These are phyloP conservation scores for Xylaria castorea DNA, from an alignment of 495 filamentous ascomycete species.

Conservation along the genomic window DNA sequence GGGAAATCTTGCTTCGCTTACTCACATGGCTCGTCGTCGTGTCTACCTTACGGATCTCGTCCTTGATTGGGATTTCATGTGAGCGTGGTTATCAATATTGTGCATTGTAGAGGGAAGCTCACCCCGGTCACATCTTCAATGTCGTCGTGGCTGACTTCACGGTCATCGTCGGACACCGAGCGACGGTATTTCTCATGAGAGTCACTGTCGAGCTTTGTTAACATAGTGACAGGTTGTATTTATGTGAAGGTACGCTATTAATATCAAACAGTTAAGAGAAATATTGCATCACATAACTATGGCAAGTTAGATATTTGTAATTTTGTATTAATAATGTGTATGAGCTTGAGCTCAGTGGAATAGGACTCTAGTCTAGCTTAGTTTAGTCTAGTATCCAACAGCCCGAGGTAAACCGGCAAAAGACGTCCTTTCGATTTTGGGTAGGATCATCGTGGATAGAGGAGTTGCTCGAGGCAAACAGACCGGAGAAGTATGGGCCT, in stretches of 20 bases:
- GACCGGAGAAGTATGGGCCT: neutral
- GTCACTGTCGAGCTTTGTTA: neutral
- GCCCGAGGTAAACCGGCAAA: constrained; percentile 8
- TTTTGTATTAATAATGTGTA: neutral
- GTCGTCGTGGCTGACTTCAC: constrained; percentile 13
- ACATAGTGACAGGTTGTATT: neutral
- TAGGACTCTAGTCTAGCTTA: neutral
- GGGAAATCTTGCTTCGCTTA: constrained; percentile 23
- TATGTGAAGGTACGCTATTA: neutral
- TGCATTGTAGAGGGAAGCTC: neutral
- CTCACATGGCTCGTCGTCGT: constrained; percentile 17
- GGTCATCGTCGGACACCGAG: constrained; percentile 20
- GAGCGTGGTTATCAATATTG: neutral
- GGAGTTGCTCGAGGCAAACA: neutral
- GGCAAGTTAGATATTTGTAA: neutral
- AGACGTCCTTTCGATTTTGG: neutral
- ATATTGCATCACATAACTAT: neutral
- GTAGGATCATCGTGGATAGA: neutral
- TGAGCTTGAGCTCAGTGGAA: neutral
- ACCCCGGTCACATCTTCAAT: constrained; percentile 14
- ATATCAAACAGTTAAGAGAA: neutral
- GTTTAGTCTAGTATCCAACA: neutral
- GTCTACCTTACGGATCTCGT: constrained; percentile 23
- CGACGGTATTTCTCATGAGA: constrained; percentile 10
- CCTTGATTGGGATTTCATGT: constrained; percentile 8